Conservation (phyloP, 495 filamentous ascomycete genomes). For the Penicillium steckii region DNA sequence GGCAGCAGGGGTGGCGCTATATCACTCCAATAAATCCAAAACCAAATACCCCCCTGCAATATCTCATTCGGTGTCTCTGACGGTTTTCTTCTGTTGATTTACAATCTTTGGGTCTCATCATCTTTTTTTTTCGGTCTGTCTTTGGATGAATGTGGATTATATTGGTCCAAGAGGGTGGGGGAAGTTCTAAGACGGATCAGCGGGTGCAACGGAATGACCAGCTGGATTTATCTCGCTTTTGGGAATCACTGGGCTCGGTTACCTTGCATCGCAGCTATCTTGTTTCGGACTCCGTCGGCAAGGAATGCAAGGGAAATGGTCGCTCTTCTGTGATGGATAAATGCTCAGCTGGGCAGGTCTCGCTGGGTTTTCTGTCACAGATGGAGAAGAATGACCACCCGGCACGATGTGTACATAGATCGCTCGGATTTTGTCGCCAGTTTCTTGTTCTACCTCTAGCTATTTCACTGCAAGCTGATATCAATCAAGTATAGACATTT, state of each 20-base stretch:
- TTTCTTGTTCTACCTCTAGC: slow-evolving; percentile 8
- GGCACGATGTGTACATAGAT: slow-evolving; percentile 29
- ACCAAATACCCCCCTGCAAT: slow-evolving; percentile 13
- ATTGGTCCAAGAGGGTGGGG: slow-evolving; percentile 8
- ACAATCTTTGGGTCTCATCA: slow-evolving; percentile 18
- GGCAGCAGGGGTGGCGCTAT: slow-evolving; percentile 79
- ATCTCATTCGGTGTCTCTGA: slow-evolving; percentile 17
- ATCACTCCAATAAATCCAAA: slow-evolving; percentile 53
- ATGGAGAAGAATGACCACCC: slow-evolving; percentile 9
- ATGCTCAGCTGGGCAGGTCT: slow-evolving; percentile 23
- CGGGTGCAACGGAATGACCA: background rate
- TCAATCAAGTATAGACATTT: slow-evolving; percentile 22
- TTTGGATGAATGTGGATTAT: slow-evolving; percentile 9
- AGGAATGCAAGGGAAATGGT: slow-evolving; percentile 1
- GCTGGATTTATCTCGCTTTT: background rate
- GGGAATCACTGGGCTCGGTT: background rate
- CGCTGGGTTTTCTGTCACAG: slow-evolving; percentile 8
- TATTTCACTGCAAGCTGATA: slow-evolving; percentile 1
- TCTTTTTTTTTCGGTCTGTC: slow-evolving; percentile 18
- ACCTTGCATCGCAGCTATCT: background rate
- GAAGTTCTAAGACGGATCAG: slow-evolving; percentile 15
- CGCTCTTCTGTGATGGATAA: slow-evolving; percentile 9
- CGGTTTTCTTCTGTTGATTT: slow-evolving; percentile 18
- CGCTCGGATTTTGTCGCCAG: slow-evolving; percentile 14
- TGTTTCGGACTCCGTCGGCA: slow-evolving; percentile 6